Base-by-base conservation (phyloP, 2,329 filamentous ascomycete genomes). In the Talaromyces sp. region DNA sequence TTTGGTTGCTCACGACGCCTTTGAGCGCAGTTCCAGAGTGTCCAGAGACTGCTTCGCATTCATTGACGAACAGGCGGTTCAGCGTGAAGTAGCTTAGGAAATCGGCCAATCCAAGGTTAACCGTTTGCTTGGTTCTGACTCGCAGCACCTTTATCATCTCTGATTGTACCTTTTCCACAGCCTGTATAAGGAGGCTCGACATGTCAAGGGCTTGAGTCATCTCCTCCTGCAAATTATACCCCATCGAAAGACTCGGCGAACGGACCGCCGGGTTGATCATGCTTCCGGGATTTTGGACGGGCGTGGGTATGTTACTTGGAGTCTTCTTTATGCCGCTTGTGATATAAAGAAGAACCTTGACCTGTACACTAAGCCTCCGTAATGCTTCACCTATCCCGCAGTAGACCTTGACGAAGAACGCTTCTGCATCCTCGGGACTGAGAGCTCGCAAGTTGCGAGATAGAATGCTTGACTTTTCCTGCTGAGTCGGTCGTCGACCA, bases 311-410 rank as follows among this genome's bases (percentile, higher is more conserved):
- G 62, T 66, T 64, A 3, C 74, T 68, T 3, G 79, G 43, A n/a
- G 38, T 76, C 14, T 74, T 77, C 27, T 78, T 70, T 38, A 78
- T 63, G 24, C 73, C 75, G 72, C 92, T 96, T 1, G 92, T 94
- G 24, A 96, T 90, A 73, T 99, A 94, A 10, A 99, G 81, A 14
- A 99, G 77, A 14, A 97, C 87, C 73, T 97, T 99, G 59, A 93
- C 89, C 72, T 97, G 93, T 0, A 91, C 92, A 24, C 90, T 91
- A 8, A 97, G 78, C 68, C 94, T 84, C 59, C 94, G 83, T 54
- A 99, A 74, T 4, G 90, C 90, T 77, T 99, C 94, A 3, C 92
- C 88, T 10, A 97, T 88, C 32, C 89, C 86, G 21, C 92, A 88
- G 70, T 97, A 99, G 17, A 95, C 88, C 60, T 86, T 90, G 31